phyloP scores from a whole-genome alignment of 106 monocot genomes.

The Platanthera guangdongensis region DNA sequence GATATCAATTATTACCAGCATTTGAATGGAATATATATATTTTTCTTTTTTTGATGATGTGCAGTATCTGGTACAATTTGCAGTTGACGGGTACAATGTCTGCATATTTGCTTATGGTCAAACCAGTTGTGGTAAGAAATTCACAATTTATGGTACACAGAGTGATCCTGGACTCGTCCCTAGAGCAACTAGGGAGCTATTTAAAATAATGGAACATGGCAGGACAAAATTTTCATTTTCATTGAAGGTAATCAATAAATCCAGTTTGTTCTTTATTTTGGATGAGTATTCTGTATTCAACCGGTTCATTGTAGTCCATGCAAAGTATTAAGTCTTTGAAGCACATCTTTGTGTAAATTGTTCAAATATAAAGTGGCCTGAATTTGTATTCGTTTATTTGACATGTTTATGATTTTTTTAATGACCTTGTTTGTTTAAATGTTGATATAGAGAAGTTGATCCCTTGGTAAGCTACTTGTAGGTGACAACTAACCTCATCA shows the following conservation, averaged over 20 bases:
- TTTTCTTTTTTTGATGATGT: conserved; percentile 9
- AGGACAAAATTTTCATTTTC: conserved; percentile 79
- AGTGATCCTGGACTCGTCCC: conserved; percentile 80
- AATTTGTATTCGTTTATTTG: neutral
- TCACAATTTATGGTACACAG: conserved; percentile 87
- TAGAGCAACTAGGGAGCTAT: conserved; percentile 72
- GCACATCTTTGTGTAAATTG: neutral
- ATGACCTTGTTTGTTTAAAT: no score
- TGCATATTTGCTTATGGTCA: conserved; percentile 98
- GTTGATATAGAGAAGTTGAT: no score
- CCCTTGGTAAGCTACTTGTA: no score
- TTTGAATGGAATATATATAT: neutral
- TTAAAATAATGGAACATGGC: conserved; percentile 71
- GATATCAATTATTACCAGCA: neutral
- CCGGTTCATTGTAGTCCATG: neutral
- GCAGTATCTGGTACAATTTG: conserved; percentile 95
- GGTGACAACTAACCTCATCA: no score
- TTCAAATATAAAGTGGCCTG: neutral
- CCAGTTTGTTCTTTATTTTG: neutral
- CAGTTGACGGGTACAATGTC: conserved; percentile 94
- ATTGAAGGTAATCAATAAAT: conserved; percentile 48
- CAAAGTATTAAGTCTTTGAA: neutral
- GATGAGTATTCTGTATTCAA: neutral
- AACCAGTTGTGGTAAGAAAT: conserved; percentile 96
- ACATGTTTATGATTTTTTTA: neutral